phyloP scores from a whole-genome alignment of 1,139 yeast species.

The Hyphopichia burtonii region DNA sequence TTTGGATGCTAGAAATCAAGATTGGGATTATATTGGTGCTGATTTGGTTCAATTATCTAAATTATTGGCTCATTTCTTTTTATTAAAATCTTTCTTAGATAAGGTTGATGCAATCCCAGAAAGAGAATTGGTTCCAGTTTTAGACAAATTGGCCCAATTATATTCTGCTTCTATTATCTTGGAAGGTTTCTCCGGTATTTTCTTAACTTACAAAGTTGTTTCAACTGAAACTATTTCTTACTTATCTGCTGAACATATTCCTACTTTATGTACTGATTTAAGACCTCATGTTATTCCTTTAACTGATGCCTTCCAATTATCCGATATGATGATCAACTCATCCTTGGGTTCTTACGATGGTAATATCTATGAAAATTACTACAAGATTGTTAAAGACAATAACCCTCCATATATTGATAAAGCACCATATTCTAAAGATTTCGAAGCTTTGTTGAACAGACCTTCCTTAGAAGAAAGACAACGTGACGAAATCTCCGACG shows the following conservation, averaged over 20 bases:
- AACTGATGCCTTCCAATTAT: slow-evolving; percentile 86
- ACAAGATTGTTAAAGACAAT: slow-evolving; percentile 46
- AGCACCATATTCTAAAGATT: slow-evolving; percentile 57
- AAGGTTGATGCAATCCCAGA: slow-evolving; percentile 27
- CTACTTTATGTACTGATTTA: slow-evolving; percentile 44
- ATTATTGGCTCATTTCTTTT: slow-evolving; percentile 60
- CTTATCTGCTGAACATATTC: slow-evolving; percentile 44
- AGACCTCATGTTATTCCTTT: slow-evolving; percentile 77
- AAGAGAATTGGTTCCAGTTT: slow-evolving; percentile 22
- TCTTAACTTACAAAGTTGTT: slow-evolving; percentile 65
- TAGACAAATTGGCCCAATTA: slow-evolving; percentile 37
- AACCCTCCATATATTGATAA: slow-evolving; percentile 56
- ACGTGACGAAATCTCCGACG: slow-evolving; percentile 44
- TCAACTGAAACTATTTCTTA: slow-evolving; percentile 43
- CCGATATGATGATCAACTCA: slow-evolving; percentile 83
- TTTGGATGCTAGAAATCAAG: slow-evolving; percentile 41
- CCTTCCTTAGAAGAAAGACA: slow-evolving; percentile 47
- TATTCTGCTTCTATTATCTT: slow-evolving; percentile 68
- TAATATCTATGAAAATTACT: slow-evolving; percentile 80
- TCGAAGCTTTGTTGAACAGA: slow-evolving; percentile 56
- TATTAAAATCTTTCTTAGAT: slow-evolving; percentile 42
- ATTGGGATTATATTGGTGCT: slow-evolving; percentile 57
- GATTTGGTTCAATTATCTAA: slow-evolving; percentile 57
- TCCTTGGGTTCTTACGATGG: slow-evolving; percentile 86
- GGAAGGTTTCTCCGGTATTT: slow-evolving; percentile 74